Base-by-base conservation (phyloP, 2,329 filamentous ascomycete species). In the Aspergillus terreus region DNA sequence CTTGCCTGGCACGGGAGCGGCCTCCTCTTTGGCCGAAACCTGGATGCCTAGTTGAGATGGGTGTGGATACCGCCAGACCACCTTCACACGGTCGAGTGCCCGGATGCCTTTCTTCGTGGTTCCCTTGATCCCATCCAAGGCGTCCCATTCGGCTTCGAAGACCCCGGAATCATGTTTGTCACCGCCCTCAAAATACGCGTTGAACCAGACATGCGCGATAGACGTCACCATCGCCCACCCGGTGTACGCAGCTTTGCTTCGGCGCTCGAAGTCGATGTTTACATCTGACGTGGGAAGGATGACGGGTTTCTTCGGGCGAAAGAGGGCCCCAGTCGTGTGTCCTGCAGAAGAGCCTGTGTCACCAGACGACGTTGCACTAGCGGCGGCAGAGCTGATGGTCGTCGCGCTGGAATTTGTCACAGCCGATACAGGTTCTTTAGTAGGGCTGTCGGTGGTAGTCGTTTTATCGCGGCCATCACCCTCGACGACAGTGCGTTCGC, bases 131-230 rank as follows among this genome's bases (percentile, higher is more conserved):
- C 94, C 94, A 61, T 99, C 94, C 83, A 99, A 88, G 17, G 79
- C 80, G 15, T 88, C 84, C 84, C 85, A 90, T n/a, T 82, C 79
- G 23, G 84, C 83, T 55, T 85, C 82, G 65, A 88, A 89, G 6
- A 87, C 78, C 9, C 86, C 92, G 9, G 81, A 88, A 41, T 85
- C 80, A 45, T 87, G 80, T 0, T 89, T 78, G 14, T 77, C 73
- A 21, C 88, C 89, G 42, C 92, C 91, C 72, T 97, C 94, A 63
- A 97, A 97, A 71, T 85, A 97, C 1, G 85, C 78, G 65, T 99
- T 99, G 77, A 96, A 96, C 94, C 94, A 99, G 14, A 96, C 89
- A 64, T 97, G 92, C 0, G 92, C 92, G 9, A 97, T 86, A 0
- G 92, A 86, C 0, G 92, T 96, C 3, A 96, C 90, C 85, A 97